These are phyloP conservation scores for Rhizopus stolonifer DNA, from an alignment of 371 early-diverging fungal species.

Conservation along the genomic window DNA sequence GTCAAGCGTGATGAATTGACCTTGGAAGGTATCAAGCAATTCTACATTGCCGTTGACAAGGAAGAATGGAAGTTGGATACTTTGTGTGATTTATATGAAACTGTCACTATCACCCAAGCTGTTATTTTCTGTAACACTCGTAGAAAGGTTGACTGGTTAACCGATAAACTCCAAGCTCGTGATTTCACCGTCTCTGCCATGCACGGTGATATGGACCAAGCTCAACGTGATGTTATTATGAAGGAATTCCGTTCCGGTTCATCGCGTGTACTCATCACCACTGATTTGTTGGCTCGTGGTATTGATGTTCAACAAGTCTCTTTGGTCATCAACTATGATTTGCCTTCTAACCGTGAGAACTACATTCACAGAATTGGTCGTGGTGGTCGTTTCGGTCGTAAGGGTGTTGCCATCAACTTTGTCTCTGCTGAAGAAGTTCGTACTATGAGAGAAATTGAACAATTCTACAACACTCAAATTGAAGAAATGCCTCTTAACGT, in stretches of 20 bases:
- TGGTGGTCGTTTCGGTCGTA: slow-evolving; percentile 97
- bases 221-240: slow-evolving; percentile 90
- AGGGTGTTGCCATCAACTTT: slow-evolving; percentile 98
- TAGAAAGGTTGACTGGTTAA: slow-evolving; percentile 92
- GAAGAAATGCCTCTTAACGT: slow-evolving; percentile 95
- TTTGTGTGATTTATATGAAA: slow-evolving; percentile 95
- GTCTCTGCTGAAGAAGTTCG: slow-evolving; percentile 88
- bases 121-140: slow-evolving; percentile 99
- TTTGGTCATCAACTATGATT: slow-evolving; percentile 91
- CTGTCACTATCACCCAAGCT: slow-evolving; percentile 95
- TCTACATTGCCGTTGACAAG: slow-evolving; percentile 96
- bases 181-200: slow-evolving; percentile 98
- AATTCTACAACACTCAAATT: slow-evolving; percentile 93
- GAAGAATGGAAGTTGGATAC: slow-evolving; percentile 98
- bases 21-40: slow-evolving; percentile 99
- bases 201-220: slow-evolving; percentile 98
- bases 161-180: slow-evolving; percentile 89
- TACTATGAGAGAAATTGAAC: slow-evolving; percentile 89
- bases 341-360: slow-evolving; percentile 91
- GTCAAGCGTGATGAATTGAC: slow-evolving; percentile 99
- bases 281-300: slow-evolving; percentile 96
- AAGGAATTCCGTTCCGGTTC: slow-evolving; percentile 87
- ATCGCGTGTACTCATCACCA: slow-evolving; percentile 91
- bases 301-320: slow-evolving; percentile 98
- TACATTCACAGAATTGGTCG: slow-evolving; percentile 98